A percentile compares a stretch with the other conserved stretches of the same genome.
These are phyloP conservation scores for Aspergillus cavernicola DNA, from an alignment of 495 filamentous ascomycete species.

Conservation along the genomic window DNA sequence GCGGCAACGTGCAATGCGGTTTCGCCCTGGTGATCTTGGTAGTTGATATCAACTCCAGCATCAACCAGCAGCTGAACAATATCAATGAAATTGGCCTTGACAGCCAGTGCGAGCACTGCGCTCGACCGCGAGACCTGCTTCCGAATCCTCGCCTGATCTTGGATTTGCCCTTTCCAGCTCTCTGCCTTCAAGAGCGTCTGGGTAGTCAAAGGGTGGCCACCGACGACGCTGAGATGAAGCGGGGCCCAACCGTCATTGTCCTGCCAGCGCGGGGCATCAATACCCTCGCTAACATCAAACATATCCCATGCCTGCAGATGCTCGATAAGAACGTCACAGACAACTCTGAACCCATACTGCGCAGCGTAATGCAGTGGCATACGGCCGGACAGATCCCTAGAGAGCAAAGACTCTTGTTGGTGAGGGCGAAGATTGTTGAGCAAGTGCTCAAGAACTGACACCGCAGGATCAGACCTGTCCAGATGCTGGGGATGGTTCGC, in stretches of 20 bases:
- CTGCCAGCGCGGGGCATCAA: slow-evolving; percentile 83
- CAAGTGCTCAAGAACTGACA: slow-evolving; percentile 69
- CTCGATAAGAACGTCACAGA: slow-evolving; percentile 83
- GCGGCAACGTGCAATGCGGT: slow-evolving; percentile 90
- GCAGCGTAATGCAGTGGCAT: slow-evolving; percentile 93
- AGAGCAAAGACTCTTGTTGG: slow-evolving; percentile 65
- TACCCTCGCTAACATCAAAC: slow-evolving; percentile 77
- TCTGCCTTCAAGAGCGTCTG: slow-evolving; percentile 74
- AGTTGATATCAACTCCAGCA: slow-evolving; percentile 90
- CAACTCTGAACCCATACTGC: slow-evolving; percentile 84
- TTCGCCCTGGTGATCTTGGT: slow-evolving; percentile 90
- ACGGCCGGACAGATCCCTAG: slow-evolving; percentile 74
- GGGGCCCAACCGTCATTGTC: slow-evolving; percentile 90
- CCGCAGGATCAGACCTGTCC: slow-evolving; percentile 66
- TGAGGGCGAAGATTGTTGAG: slow-evolving; percentile 63
- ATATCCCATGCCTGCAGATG: slow-evolving; percentile 85
- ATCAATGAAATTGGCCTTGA: slow-evolving; percentile 73
- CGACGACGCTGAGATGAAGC: slow-evolving; percentile 86
- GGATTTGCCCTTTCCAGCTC: slow-evolving; percentile 58
- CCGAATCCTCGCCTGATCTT: slow-evolving; percentile 57
- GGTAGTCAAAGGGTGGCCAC: slow-evolving; percentile 84
- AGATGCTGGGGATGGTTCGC: slow-evolving; percentile 56
- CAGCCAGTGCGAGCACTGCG: slow-evolving; percentile 81
- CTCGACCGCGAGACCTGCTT: slow-evolving; percentile 79
- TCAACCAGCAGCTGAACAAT: slow-evolving; percentile 87